Evolutionary conservation across 148 eudicot genomes (phyloP), one percentile per base, ranked within the genome.

Genomic region (Fallopia convolvulus): DNA sequence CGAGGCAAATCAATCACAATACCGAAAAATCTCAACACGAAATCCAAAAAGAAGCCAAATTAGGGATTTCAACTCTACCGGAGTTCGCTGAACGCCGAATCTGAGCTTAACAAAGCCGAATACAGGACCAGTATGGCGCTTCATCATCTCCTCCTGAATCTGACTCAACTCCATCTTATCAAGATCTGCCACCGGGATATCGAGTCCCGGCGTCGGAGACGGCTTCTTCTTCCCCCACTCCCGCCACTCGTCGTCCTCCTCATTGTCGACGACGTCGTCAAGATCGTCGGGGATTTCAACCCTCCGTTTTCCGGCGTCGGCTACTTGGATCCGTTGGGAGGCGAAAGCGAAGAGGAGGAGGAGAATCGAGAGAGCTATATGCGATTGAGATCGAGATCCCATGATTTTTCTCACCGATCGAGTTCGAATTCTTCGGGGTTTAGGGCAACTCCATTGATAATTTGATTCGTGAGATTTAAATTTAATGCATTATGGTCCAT

Each of bases 91-190:
- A 40, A 76, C 76, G 44, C 91, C 93, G 39, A 89, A 75, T 63
- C 82, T 86, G 84, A 94, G 97, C 87, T 94, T 94, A 40, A 87
- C 91, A 70, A 94, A 94, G 12, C 99, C 99, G 56, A 90, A 88
- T 30, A 89, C 82, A 0, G 91, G 93, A 0, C 97, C 97, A 4
- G 77, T 18, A 48, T 92, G 90, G 8, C 84, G 82, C 81, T 89
- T 94, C 77, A 82, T 82, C 85, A 92, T 79, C 30, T 90, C 81
- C 6, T 79, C 86, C 79, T 91, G 96, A 52, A 94, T 88, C 77
- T 89, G 80, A 2, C 82, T 26, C 44, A 82, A 39, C 1, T 84
- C 86, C 89, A 89, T 86, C 30, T 78, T 75, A 32, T 87, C 81
- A 61, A 94, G 87, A 81, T 94, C 94, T 9, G 83, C 58, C 0